Base-by-base conservation (phyloP, 257 asterid species). In the Scutellaria barbata region DNA sequence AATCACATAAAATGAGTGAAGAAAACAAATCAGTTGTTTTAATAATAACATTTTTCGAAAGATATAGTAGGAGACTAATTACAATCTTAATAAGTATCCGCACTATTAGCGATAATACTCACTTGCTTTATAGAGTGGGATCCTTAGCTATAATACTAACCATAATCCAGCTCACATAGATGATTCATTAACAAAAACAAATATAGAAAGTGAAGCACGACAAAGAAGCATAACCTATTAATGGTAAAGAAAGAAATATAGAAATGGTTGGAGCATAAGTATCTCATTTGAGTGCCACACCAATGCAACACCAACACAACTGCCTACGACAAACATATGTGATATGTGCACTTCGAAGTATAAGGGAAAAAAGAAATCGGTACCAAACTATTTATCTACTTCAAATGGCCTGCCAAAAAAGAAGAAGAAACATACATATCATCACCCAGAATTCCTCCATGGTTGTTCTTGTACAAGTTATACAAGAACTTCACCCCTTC, bases 391-490 rank as follows among this genome's bases (percentile, higher is more conserved):
- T 4, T 30, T 2, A 30, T 30, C 35, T 30, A 30, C 35, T 30
- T 30, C 35, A 4, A 30, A 30, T 30, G 35, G 35, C 35, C 4
- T 30, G 35, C 35, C 35, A 30, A 30, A 30, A 30, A 47, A 52
- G 25, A 33, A 57, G 47, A 33, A 47, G 63, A 72, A 75, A 77
- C 97, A 80, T 77, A 94, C 98, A 94, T 94, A 81, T 94, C 98
- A 77, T 94, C 97, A 62, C 99, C 99, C 25, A 94, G 89, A 78
- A 94, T 76, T 48, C 99, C 99, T 79, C 97, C 99, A 72, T 94
- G 95, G 80, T 89, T 91, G 79, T 88, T 94, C 82, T 73, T 86
- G 79, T 89, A 94, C 89, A 94, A 81, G 63, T 79, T 83, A 67
- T 83, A 91, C 74, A 94, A 73, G 65, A 91, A 94, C 66, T 88